A percentile compares a stretch with the other conserved stretches of the same genome.
phyloP scores from a whole-genome alignment of 148 eudicot species.

The Rheum nobile region DNA sequence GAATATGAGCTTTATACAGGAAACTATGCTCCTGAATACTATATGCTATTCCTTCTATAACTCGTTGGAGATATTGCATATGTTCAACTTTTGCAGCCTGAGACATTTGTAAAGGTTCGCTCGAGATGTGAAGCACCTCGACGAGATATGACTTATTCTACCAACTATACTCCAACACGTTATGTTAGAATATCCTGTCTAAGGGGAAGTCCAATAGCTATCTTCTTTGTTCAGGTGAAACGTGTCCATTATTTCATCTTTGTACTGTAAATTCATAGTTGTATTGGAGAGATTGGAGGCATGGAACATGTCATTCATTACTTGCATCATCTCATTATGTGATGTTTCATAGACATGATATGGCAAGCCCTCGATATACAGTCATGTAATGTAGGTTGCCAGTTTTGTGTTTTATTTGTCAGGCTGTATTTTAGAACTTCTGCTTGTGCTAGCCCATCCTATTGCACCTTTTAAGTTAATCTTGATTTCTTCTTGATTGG shows the following conservation, averaged over 20 bases:
- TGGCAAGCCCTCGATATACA: background rate
- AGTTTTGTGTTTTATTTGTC: background rate
- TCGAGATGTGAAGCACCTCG: constrained; percentile 86
- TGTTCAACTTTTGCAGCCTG: constrained; percentile 39
- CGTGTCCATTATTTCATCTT: constrained; percentile 7
- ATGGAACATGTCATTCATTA: background rate
- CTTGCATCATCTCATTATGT: background rate
- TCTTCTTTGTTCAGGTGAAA: constrained; percentile 68
- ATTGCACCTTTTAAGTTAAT: background rate
- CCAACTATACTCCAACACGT: constrained; percentile 72
- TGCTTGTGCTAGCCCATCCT: background rate
- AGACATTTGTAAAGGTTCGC: constrained; percentile 66
- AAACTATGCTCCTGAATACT: background rate
- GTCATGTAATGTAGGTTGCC: background rate
- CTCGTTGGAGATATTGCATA: background rate
- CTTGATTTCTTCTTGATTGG: background rate
- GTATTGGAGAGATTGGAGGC: background rate
- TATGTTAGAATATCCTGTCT: constrained; percentile 78
- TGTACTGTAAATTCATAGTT: background rate
- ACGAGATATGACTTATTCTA: constrained; percentile 63
- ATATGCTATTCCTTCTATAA: background rate
- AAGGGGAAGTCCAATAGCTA: constrained; percentile 80
- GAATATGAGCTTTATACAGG: background rate
- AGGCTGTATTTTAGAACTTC: background rate
- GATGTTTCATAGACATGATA: background rate